phyloP scores from a whole-genome alignment of 495 filamentous ascomycete species.

The Wilcoxina mikolae region DNA sequence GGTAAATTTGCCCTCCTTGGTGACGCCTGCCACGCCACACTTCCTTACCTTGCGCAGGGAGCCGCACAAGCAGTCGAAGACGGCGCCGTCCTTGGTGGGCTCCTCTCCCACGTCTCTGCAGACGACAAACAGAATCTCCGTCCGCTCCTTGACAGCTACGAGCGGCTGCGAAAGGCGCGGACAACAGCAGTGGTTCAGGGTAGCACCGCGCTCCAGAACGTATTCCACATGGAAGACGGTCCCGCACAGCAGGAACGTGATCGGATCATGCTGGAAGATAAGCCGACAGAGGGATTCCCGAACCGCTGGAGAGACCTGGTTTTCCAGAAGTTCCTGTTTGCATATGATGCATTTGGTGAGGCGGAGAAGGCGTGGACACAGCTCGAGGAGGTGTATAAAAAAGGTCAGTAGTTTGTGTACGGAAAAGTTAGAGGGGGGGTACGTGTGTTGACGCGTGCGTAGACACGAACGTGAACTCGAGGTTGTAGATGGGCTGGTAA shows the following conservation, averaged over 20 bases:
- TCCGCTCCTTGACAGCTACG: slow-evolving; percentile 31
- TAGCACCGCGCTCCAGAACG: slow-evolving; percentile 39
- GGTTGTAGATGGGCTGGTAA: not conserved
- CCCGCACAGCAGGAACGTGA: slow-evolving; percentile 40
- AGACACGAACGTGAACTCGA: not conserved
- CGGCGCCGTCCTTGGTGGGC: slow-evolving; percentile 37
- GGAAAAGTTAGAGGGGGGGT: no score
- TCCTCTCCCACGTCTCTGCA: slow-evolving; percentile 28
- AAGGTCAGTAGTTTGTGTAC: not conserved
- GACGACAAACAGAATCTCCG: slow-evolving; percentile 3
- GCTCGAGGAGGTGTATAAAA: not conserved
- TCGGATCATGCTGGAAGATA: slow-evolving; percentile 35
- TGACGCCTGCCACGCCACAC: slow-evolving; percentile 53
- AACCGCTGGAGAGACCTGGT: slow-evolving; percentile 45
- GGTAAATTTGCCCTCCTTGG: slow-evolving; percentile 34
- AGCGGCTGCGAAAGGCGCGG: slow-evolving; percentile 45
- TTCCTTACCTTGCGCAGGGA: slow-evolving; percentile 51
- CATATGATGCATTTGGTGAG: slow-evolving; percentile 26
- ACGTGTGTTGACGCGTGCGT: not conserved
- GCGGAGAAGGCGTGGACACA: not conserved
- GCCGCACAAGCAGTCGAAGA: slow-evolving; percentile 44
- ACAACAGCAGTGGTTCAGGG: slow-evolving; percentile 44
- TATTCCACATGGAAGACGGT: slow-evolving; percentile 46
- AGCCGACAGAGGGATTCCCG: slow-evolving; percentile 29
- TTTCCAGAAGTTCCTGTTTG: slow-evolving; percentile 46